These are phyloP conservation scores for Serpula lacrymans DNA, from an alignment of 768 basidiomycete species.

Conservation along the genomic window DNA sequence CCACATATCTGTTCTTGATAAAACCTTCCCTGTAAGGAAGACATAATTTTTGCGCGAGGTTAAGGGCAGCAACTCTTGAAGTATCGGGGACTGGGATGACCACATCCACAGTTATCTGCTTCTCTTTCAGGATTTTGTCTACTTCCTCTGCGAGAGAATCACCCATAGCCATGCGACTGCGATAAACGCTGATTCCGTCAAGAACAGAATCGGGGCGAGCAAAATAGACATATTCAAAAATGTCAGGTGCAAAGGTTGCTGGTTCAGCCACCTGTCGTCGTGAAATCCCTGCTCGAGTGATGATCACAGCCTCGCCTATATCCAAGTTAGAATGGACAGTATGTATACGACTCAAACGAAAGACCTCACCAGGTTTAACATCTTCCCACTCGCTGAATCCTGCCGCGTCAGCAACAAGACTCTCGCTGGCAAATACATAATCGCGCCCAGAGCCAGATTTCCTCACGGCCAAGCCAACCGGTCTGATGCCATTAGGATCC, in stretches of 20 bases:
- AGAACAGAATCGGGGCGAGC: conserved; percentile 97
- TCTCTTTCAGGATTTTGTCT: conserved; percentile 61
- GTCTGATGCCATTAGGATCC: conserved; percentile 96
- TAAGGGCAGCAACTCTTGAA: conserved; percentile 91
- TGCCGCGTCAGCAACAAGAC: conserved; percentile 91
- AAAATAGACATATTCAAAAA: conserved; percentile 99
- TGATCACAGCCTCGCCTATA: conserved; percentile 91
- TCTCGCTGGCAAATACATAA: conserved; percentile 92
- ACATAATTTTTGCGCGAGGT: conserved; percentile 84
- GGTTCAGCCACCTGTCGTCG: conserved; percentile 70
- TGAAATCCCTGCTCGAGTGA: conserved; percentile 76
- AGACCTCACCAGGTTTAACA: conserved; percentile 74
- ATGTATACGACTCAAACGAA: background rate
- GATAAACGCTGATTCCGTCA: conserved; percentile 95
- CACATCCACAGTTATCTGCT: conserved; percentile 79
- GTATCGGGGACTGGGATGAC: conserved; percentile 99
- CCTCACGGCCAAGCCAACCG: conserved; percentile 81
- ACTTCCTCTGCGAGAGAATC: conserved; percentile 91
- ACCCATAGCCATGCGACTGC: conserved; percentile 99
- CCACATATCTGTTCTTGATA: conserved; percentile 98
- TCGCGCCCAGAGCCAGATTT: conserved; percentile 61
- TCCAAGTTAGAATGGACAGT: conserved; percentile 3
- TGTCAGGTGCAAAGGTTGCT: conserved; percentile 89
- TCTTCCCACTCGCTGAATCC: conserved; percentile 94
- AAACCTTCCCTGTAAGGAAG: conserved; percentile 98